Base-by-base conservation (phyloP, 768 basidiomycete genomes). In the Russula sp. region DNA sequence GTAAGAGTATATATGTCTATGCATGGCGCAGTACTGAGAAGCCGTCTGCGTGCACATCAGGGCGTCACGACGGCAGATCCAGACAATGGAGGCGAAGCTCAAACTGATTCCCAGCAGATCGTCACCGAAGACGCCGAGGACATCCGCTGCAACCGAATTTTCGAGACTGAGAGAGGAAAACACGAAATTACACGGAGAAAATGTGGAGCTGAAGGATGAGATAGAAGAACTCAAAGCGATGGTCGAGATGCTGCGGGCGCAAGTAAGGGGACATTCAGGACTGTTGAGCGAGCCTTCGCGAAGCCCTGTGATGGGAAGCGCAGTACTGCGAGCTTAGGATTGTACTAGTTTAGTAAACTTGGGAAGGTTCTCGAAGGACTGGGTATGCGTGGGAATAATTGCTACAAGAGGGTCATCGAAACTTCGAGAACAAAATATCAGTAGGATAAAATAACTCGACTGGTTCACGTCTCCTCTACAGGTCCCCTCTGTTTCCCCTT, bases 141-240 rank as follows among this genome's bases (percentile, higher is more conserved):
- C 65, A 9, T 57, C 64, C 4, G 42, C 52, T 32, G 54, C 54
- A 7, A 55, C 58, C 10, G 68, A 63, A 7, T 79, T 83, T 51
- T 75, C 77, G 10, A 69, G 72, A 69, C 70, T 86, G 48, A 73
- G 71, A n/a, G 73, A 77, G 20, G 73, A 75, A n/a, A 88, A 88
- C 67, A 73, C 75, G 51, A 77, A 75, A 58, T 70, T 91, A 49
- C 75, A 77, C 39, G 82, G 84, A 22, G 82, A 87, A 65, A 92
- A 91, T 63, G 71, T 72, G 2, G 78, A 79, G 27, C 67, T 85
- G 61, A 71, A 74, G 47, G 82, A 84, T 27, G 82, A 84, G 65
- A 73, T 82, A 45, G 83, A 90, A 64, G 88, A 89, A 68, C 72
- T 91, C 73, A 79, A 79, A 61, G 86, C 83, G 27, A 89, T 87